Conservation (phyloP, 164 flowering plant genomes). For the Vitis cinerea region DNA sequence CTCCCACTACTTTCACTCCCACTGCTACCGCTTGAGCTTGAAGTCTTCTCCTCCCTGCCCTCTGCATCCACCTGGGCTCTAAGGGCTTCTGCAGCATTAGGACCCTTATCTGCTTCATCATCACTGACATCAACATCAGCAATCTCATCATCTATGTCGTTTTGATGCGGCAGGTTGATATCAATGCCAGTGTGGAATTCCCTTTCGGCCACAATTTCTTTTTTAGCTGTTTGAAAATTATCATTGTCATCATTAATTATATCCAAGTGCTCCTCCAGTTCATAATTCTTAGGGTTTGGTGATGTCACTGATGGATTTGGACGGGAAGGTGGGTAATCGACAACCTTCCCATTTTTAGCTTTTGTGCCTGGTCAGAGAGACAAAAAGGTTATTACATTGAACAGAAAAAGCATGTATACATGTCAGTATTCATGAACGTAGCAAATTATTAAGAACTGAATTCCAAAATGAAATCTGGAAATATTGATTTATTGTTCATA, state of each 20-base stretch:
- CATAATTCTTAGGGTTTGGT: conserved; percentile 35
- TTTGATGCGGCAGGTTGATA: conserved; percentile 57
- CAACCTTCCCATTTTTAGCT: conserved; percentile 26
- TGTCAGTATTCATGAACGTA: too few relatives aligned
- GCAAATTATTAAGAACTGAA: too few relatives aligned
- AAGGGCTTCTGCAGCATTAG: conserved; percentile 82
- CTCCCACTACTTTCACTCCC: conserved; percentile 58
- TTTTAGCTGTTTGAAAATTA: neutral
- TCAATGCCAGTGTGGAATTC: conserved; percentile 41
- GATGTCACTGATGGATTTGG: conserved; percentile 32
- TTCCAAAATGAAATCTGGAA: neutral
- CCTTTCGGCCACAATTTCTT: conserved; percentile 7
- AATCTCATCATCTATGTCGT: conserved; percentile 70
- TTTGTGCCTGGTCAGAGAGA: conserved; percentile 33
- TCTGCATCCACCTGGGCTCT: conserved; percentile 73
- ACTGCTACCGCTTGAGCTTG: conserved; percentile 67
- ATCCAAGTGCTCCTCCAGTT: conserved; percentile 55
- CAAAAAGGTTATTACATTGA: neutral
- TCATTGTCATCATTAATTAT: conserved; percentile 38
- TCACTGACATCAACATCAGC: conserved; percentile 82
- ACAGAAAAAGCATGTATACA: too few relatives aligned
- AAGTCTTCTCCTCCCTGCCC: conserved; percentile 34
- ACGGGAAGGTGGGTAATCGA: conserved; percentile 24
- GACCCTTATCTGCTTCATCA: conserved; percentile 55
- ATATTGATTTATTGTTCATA: neutral